Evolutionary conservation across 2,329 filamentous ascomycete species (phyloP), one percentile per base, ranked within the genome.

Genomic region (Hypoxylon sp.): DNA sequence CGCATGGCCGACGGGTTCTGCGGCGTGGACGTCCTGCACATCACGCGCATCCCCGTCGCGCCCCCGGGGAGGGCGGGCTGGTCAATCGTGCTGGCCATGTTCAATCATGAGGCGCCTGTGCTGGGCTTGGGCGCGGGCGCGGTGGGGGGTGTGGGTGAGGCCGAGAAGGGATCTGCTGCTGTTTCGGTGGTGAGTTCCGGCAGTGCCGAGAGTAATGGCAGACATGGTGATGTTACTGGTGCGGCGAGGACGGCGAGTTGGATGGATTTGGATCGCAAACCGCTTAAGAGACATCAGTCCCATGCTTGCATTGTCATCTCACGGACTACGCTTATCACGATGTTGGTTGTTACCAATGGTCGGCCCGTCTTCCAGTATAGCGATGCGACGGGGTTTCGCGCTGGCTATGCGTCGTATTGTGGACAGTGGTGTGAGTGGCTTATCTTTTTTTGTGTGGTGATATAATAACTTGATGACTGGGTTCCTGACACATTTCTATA

Each of bases 341-440:
- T 64, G 51, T 41, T 67, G 23, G 52, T 54, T 2, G 26, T 67
- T 7, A 66, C 60, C 5, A 70, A 69, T 20, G 67, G 60, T 5
- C 60, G 65, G 2, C 51, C 58, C 1, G 62, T 67, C 3, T 70
- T 65, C 57, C 60, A 63, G 42, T 68, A 66, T 40, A 65, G 64
- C 20, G 64, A 64, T 11, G 68, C 66, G 15, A 54, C 65, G 20
- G 68, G 68, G 3, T 65, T 68, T 41, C 64, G 68, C 3, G 63
- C 65, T 12, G 62, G 66, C 1, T 71, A 69, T 40, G 62, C 67
- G 4, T 67, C 64, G 23, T 71, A 70, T 52, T 60, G 60, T 30
- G 69, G 68, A 11, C 63, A 66, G 31, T 71, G 64, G 64, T 64
- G 61, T 63, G 43, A 47, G 59, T 58, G 11, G n/a, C n/a, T n/a